Base-by-base conservation (phyloP, 1,139 yeast species). In the Oligophagozyma castellii region DNA sequence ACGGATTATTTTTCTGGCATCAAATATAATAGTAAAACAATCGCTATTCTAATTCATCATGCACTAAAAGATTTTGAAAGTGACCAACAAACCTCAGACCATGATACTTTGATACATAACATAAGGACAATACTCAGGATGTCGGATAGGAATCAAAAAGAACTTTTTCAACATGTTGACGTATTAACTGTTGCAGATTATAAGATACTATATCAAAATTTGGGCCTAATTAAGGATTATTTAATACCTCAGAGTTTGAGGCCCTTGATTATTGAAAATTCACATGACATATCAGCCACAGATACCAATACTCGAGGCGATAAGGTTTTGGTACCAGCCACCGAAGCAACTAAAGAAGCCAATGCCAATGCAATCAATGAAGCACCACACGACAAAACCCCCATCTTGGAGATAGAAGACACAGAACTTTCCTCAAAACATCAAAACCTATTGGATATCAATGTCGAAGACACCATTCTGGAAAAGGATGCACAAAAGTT, bases 141-240 rank as follows among this genome's bases (percentile, higher is more conserved):
- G 54, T 35, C 36, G 12, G 25, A 34, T 3, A 38, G 37, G 12
- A 41, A 49, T 10, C 19, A 34, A 3, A 43, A 45, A 23, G 66
- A 62, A 15, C 55, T 79, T n/a, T 58, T 83, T 30, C 51, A 63
- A 19, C 72, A 77, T 44, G 65, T 75, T 16, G 94, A 81, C 44
- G 60, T 80, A 5, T 58, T 86, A 19, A 80, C 86, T 1, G 59
- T 74, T 3, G 68, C 69, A n/a, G 72, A 73, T 31, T 62, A 77
- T 33, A 62, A 65, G 26, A 31, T 20, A 12, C 34, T 42, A 13
- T 24, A 24, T 30, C 26, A 28, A 23, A 43, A 38, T 14, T 29
- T 37, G 20, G 33, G 35, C 14, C 10, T 19, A n/a, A 19, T 26
- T 21, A 20, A 26, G 12, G 19, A 21, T n/a, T 8, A 8, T 2